Conservation (phyloP, 2,329 filamentous ascomycete species). For the Aspergillus puulaauensis region DNA sequence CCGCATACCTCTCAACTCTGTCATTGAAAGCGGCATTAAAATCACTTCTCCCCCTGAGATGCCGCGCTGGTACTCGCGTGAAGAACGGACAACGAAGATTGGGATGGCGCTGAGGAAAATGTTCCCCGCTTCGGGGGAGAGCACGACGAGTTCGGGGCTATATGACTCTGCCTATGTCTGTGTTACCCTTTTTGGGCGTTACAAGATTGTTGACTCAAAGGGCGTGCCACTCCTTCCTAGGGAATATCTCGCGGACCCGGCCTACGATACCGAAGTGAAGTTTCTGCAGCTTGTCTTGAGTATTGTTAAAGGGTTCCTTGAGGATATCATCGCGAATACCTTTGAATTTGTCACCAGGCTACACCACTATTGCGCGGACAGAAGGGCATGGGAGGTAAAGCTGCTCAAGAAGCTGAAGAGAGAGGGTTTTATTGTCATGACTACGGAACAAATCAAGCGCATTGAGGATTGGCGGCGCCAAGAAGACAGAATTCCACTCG, state of each 20-base stretch:
- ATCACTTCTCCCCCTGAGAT: neutral
- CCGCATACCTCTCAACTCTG: neutral
- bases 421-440: neutral
- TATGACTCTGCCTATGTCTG: neutral
- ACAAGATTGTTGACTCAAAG: neutral
- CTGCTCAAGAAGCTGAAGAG: neutral
- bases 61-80: neutral
- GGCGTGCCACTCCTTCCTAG: neutral
- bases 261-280: neutral
- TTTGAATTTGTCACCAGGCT: no score
- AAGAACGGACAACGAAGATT: neutral
- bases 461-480: neutral
- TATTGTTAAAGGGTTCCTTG: neutral
- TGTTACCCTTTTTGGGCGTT: neutral
- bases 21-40: neutral
- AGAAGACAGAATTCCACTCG: neutral
- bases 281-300: neutral
- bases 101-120: neutral
- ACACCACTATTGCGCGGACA: neutral
- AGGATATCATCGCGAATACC: neutral
- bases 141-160: neutral
- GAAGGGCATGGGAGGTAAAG: neutral
- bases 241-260: neutral
- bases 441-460: neutral
- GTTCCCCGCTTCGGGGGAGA: neutral